These are phyloP conservation scores for Capsicum baccatum DNA, from an alignment of 257 asterid species.

Conservation along the genomic window DNA sequence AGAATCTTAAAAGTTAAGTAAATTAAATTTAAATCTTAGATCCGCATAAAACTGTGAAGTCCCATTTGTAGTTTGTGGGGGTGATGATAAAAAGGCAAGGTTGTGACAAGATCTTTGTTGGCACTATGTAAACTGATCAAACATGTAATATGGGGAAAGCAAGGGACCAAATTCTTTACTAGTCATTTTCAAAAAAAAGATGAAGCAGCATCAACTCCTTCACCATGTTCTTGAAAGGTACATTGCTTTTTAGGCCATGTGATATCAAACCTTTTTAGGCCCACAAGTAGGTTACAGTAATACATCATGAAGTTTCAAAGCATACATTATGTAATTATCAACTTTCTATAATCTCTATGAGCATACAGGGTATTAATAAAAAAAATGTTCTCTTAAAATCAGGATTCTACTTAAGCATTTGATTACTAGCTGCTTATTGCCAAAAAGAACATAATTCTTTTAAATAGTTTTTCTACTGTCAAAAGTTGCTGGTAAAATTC, in stretches of 20 bases:
- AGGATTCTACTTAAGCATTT: not conserved
- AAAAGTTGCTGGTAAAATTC: no score
- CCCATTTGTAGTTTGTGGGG: conserved; percentile 40
- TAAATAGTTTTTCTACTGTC: not conserved
- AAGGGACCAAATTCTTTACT: conserved; percentile 47
- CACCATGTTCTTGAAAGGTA: conserved; percentile 54
- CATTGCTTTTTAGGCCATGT: conserved; percentile 46
- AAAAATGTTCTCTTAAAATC: not conserved
- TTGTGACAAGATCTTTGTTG: conserved; percentile 48
- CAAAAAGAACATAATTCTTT: not conserved
- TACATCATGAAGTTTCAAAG: conserved; percentile 34
- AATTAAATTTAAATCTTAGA: not conserved
- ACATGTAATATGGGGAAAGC: conserved; percentile 41
- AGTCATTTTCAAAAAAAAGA: conserved; percentile 41
- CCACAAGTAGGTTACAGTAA: conserved; percentile 45
- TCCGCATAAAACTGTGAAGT: not conserved
- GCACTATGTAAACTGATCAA: conserved; percentile 42
- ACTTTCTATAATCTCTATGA: no score
- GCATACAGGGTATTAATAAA: no score
- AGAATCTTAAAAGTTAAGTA: not conserved
- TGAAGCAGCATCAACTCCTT: conserved; percentile 17
- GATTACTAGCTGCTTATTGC: conserved; percentile 12
- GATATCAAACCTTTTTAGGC: conserved; percentile 41
- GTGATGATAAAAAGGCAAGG: conserved; percentile 31
- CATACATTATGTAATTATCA: not conserved